A percentile compares a stretch with the other conserved stretches of the same genome.
Evolutionary conservation across 1,284 basidiomycete species (phyloP).

Genomic region (Cystobasidium sp.): DNA sequence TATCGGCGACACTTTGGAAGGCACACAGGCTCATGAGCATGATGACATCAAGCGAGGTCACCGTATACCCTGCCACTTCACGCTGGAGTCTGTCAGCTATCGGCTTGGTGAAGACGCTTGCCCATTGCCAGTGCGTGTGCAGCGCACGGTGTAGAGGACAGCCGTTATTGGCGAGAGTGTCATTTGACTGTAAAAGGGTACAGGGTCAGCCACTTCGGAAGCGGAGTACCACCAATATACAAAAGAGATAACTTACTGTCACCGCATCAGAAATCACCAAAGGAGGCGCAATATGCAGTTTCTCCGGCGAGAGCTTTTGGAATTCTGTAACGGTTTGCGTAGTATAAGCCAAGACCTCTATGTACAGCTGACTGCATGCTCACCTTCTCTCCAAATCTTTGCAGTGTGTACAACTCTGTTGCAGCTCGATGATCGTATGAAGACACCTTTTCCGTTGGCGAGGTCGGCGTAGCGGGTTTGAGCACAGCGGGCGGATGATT

Average conservation of each 20-base stretch:
- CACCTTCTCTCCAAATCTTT: slow-evolving; percentile 28
- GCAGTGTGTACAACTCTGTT: slow-evolving; percentile 36
- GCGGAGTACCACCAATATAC: neutral
- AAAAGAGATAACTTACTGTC: slow-evolving; percentile 3
- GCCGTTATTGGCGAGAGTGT: slow-evolving; percentile 41
- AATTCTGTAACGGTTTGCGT: neutral
- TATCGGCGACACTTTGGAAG: slow-evolving; percentile 63
- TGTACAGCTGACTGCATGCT: neutral
- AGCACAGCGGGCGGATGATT: slow-evolving; percentile 14
- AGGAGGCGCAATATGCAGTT: neutral
- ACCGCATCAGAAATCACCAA: slow-evolving; percentile 39
- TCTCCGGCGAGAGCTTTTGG: neutral
- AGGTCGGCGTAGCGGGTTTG: slow-evolving; percentile 24
- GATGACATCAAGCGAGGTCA: slow-evolving; percentile 65
- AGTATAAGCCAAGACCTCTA: neutral
- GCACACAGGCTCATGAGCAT: slow-evolving; percentile 74
- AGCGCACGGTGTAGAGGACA: slow-evolving; percentile 8
- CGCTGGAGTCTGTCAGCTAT: slow-evolving; percentile 22
- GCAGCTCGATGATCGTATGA: slow-evolving; percentile 39
- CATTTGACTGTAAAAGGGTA: slow-evolving; percentile 33
- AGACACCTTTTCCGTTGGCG: slow-evolving; percentile 10
- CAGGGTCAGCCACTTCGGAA: neutral
- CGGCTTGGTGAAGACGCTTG: neutral
- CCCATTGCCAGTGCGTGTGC: slow-evolving; percentile 25
- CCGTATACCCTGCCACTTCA: slow-evolving; percentile 62